Evolutionary conservation across 805 yeast species (phyloP).

Genomic region (Barnettozyma californica): DNA sequence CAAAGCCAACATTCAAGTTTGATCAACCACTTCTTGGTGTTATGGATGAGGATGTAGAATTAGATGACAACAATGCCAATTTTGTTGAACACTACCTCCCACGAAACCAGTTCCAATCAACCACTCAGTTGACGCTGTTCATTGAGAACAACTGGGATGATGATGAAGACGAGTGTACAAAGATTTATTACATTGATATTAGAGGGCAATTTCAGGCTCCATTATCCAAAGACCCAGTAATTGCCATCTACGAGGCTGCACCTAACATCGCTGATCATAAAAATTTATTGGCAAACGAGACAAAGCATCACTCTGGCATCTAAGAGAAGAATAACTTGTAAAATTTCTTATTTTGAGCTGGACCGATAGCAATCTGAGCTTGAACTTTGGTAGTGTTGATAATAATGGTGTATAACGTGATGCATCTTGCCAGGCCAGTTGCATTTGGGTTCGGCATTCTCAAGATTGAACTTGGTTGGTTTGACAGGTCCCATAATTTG

Average conservation of each 20-base stretch:
- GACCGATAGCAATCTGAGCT: slow-evolving; percentile 9
- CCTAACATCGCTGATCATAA: slow-evolving; percentile 90
- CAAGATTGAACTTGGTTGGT: slow-evolving; percentile 1
- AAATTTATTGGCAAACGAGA: slow-evolving; percentile 23
- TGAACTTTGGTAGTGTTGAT: slow-evolving; percentile 11
- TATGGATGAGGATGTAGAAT: slow-evolving; percentile 36
- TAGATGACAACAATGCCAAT: slow-evolving; percentile 33
- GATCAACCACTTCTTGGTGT: slow-evolving; percentile 65
- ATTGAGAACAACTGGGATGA: slow-evolving; percentile 61
- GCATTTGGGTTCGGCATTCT: slow-evolving; percentile 17
- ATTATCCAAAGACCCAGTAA: slow-evolving; percentile 60
- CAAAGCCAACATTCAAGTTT: slow-evolving; percentile 45
- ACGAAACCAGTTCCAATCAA: slow-evolving; percentile 65
- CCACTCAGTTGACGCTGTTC: slow-evolving; percentile 61
- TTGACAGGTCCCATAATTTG: background rate
- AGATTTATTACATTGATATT: slow-evolving; percentile 66
- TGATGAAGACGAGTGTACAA: slow-evolving; percentile 53
- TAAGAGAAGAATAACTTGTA: slow-evolving; percentile 13
- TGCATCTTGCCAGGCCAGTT: slow-evolving; percentile 16
- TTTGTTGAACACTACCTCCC: slow-evolving; percentile 83
- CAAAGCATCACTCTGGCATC: slow-evolving; percentile 15
- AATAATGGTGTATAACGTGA: slow-evolving; percentile 20
- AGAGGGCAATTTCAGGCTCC: slow-evolving; percentile 61
- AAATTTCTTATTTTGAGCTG: slow-evolving; percentile 7
- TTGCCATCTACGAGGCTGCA: slow-evolving; percentile 80